A percentile compares a stretch with the other conserved stretches of the same genome.
Evolutionary conservation across 345 rosid genomes (phyloP).

Genomic region (Corchorus olitorius): DNA sequence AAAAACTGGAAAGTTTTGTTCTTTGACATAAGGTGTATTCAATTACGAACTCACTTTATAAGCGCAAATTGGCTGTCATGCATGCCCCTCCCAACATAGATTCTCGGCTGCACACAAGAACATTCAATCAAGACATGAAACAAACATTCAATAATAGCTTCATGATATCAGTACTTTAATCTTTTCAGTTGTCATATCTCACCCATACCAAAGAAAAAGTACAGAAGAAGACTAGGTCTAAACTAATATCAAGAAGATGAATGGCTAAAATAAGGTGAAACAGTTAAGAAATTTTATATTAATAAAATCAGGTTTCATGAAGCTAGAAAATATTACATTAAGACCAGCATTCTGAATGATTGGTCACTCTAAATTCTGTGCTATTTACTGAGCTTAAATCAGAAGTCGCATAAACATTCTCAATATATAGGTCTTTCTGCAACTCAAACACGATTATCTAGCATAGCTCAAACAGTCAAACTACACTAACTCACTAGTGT

Average conservation of each 20-base stretch:
- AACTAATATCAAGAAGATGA: constrained; percentile 14
- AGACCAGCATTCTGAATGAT: constrained; percentile 1
- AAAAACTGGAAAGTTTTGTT: constrained; percentile 12
- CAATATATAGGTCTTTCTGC: background rate
- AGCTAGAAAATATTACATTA: constrained; percentile 8
- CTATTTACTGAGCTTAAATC: background rate
- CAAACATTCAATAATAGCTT: constrained; percentile 2
- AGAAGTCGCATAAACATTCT: background rate
- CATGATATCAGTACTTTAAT: constrained; percentile 1
- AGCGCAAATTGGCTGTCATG: constrained; percentile 95
- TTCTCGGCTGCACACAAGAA: constrained; percentile 73
- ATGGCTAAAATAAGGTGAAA: background rate
- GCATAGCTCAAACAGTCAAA: background rate
- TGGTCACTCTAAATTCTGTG: background rate
- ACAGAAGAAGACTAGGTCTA: background rate
- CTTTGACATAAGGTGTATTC: constrained; percentile 13
- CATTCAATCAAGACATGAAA: constrained; percentile 29
- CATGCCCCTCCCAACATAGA: constrained; percentile 96
- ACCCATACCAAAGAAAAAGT: background rate
- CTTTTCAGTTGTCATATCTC: background rate
- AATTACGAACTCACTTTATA: constrained; percentile 64
- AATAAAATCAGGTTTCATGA: background rate
- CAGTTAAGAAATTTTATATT: background rate
- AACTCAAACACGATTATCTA: background rate
- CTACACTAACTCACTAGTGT: background rate